A percentile compares a stretch with the other conserved stretches of the same genome.
These are phyloP conservation scores for Falciphora oryzae DNA, from an alignment of 2,329 filamentous ascomycete genomes.

Conservation along the genomic window DNA sequence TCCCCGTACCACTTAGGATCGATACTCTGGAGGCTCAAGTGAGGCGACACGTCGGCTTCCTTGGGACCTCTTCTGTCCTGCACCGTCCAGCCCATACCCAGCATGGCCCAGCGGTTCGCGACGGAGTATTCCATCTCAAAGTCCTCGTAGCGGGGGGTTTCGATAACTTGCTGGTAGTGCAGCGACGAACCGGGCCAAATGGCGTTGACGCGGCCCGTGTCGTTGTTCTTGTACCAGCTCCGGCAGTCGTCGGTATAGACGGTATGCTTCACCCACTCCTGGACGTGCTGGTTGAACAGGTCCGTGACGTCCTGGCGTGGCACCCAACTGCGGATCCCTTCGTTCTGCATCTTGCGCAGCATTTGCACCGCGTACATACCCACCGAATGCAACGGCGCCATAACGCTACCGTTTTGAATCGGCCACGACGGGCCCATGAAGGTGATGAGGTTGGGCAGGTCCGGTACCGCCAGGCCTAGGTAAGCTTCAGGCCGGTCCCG, in stretches of 20 bases:
- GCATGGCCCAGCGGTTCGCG: constrained; percentile 17
- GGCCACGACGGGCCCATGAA: constrained; percentile 15
- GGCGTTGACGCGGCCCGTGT: constrained; percentile 20
- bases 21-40: too few species aligned
- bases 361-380: constrained; percentile 36
- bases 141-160: constrained; percentile 28
- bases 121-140: constrained; percentile 21
- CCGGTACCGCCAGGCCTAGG: constrained; percentile 13
- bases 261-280: constrained; percentile 26
- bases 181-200: constrained; percentile 21
- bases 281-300: constrained; percentile 23
- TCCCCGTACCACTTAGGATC: too few species aligned
- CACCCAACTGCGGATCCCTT: constrained; percentile 23
- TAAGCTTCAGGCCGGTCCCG: constrained; percentile 10
- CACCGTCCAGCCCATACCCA: constrained; percentile 11
- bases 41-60: background rate
- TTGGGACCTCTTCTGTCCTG: too few species aligned
- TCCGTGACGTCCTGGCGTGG: constrained; percentile 15
- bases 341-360: constrained; percentile 41
- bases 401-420: constrained; percentile 15
- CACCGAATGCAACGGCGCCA: constrained; percentile 17
- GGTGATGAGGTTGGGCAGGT: constrained; percentile 18
- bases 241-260: constrained; percentile 23
- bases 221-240: constrained; percentile 24
- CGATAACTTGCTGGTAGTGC: constrained; percentile 21